phyloP scores from a whole-genome alignment of 345 rosid genomes.

The Geranium brycei region DNA sequence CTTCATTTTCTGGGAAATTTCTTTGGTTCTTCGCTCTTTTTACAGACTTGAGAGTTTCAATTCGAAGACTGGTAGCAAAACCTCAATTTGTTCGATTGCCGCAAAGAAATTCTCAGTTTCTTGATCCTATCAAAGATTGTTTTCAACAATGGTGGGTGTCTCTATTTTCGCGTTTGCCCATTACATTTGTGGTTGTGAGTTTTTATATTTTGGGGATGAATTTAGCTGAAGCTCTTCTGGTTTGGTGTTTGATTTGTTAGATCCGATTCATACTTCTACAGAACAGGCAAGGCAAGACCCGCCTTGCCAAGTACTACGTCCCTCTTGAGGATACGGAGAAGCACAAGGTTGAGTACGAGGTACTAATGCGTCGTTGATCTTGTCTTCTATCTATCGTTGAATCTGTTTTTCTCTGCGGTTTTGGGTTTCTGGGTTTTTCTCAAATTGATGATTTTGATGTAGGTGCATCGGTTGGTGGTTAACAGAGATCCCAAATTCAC shows the following conservation, averaged over 20 bases:
- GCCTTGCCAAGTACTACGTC: constrained; percentile 94
- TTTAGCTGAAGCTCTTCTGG: too few species aligned
- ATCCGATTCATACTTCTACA: constrained; percentile 96
- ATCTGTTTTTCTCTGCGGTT: not conserved
- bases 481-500: constrained; percentile 92
- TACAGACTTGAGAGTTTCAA: too few species aligned
- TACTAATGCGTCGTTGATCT: constrained; percentile 6
- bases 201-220: too few species aligned
- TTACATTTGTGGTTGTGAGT: too few species aligned
- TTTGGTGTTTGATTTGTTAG: constrained; percentile 21
- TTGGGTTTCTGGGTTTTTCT: constrained; percentile 1
- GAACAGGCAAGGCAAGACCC: constrained; percentile 98
- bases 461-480: constrained; percentile 97
- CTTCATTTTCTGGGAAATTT: too few species aligned
- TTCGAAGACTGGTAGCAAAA: too few species aligned
- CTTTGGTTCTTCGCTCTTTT: too few species aligned
- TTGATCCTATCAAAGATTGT: too few species aligned
- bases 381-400: not conserved
- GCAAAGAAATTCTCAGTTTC: too few species aligned
- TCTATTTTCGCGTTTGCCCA: too few species aligned
- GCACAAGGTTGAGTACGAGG: constrained; percentile 98
- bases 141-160: too few species aligned
- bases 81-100: too few species aligned
- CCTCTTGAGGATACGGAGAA: constrained; percentile 98
- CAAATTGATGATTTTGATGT: constrained; percentile 2